Evolutionary conservation across 176 grass and related monocot species (phyloP), one percentile per base, ranked within the genome.

Genomic region (Oryza longistaminata): DNA sequence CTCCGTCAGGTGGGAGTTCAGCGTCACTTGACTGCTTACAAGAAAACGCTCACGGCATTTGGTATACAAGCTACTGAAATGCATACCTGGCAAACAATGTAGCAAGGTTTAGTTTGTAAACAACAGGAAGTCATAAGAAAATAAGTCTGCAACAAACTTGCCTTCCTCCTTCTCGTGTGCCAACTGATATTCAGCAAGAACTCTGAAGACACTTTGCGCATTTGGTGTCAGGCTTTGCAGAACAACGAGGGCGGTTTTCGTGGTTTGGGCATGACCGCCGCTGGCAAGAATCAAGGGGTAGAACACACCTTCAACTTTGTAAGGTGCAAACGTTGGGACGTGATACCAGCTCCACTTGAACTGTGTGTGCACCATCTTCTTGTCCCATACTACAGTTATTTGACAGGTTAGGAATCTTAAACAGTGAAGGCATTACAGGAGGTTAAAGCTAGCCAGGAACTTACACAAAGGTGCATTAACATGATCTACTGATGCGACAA

Each of bases 341-440:
- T 95, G 96, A 29, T 98, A 93, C 91, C 96, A 98, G 62, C 89
- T 92, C 89, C 93, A 98, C 50, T 92, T 98, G 68, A 92, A 95
- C 68, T 92, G 83, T 69, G 89, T 95, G 81, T 93, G 88, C 64
- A 98, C 96, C 93, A 95, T 98, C 91, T 98, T 98, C 91, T 98
- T 98, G 88, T 98, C 96, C 96, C 93, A 98, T 82, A 94, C 96
- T 97, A 52, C 66, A 85, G 24, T 24, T 82, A 72, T 75, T 75
- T 83, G 53, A 45, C 79, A 48, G 55, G 61, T 88, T 69, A 88
- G 22, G n/a, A 76, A 77, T 42, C 16, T 72, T 78, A 84, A 69
- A 72, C 35, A 85, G 61, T 33, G 22, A 83, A 85, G 46, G 13
- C 16, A 82, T 42, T 13, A 84, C 31, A 26, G 44, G 72, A 48